A percentile compares a stretch with the other conserved stretches of the same genome.
Conservation (phyloP, 148 eudicot genomes). For the Hydrangea macrophylla region DNA sequence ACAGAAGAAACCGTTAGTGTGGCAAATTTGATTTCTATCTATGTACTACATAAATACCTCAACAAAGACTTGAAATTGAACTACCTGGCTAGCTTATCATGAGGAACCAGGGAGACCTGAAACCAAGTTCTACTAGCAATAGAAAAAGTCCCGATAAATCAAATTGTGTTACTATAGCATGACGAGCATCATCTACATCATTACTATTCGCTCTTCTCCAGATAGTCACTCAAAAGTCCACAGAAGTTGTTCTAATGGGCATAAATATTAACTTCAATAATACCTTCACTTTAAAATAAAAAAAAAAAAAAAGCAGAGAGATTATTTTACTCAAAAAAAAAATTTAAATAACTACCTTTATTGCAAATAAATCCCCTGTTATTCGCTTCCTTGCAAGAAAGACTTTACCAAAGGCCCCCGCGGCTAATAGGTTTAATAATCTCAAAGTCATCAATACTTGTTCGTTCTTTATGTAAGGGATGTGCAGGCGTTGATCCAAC, state of each 20-base stretch:
- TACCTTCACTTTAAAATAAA: too few relatives aligned
- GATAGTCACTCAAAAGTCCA: not conserved
- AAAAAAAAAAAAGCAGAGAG: too few relatives aligned
- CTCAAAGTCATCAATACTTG: slow-evolving; percentile 69
- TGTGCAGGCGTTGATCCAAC: slow-evolving; percentile 55
- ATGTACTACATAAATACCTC: not conserved
- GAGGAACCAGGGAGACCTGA: not conserved
- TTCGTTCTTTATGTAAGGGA: slow-evolving; percentile 55
- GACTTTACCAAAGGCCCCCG: slow-evolving; percentile 72
- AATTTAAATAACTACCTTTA: slow-evolving; percentile 42
- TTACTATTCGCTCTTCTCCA: not conserved
- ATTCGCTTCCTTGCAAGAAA: slow-evolving; percentile 67
- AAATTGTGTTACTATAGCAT: not conserved
- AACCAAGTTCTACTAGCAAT: not conserved
- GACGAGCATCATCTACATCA: not conserved
- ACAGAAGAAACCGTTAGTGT: not conserved
- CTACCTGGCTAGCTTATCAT: not conserved
- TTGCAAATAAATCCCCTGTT: slow-evolving; percentile 75
- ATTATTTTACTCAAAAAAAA: not conserved
- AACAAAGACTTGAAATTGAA: not conserved
- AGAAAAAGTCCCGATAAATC: not conserved
- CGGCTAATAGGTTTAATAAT: slow-evolving; percentile 71
- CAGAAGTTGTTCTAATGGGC: not conserved
- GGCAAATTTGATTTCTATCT: not conserved
- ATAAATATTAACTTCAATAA: too few relatives aligned